Percentiles rank a stretch among this genome's conserved stretches.
Conservation (phyloP, 163 green algal genomes). For the Chlorella variabilis region DNA sequence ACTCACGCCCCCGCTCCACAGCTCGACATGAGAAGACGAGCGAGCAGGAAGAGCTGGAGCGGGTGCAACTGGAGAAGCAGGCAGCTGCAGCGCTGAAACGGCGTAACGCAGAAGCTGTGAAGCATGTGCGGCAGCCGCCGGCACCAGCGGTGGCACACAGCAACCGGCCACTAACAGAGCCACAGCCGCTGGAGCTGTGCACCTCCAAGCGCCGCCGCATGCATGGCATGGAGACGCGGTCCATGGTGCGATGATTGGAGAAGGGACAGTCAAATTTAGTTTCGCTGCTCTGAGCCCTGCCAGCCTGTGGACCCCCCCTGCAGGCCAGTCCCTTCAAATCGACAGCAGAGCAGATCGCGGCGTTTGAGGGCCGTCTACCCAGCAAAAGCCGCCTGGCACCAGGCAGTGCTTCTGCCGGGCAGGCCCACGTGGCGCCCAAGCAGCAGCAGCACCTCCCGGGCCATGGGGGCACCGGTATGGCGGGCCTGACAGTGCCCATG, state of each 20-base stretch:
- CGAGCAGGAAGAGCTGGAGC: conserved; percentile 53
- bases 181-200: conserved; percentile 27
- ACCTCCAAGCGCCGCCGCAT: conserved; percentile 52
- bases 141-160: conserved; percentile 17
- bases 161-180: conserved; percentile 47
- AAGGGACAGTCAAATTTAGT: not conserved
- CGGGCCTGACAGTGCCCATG: conserved; percentile 27
- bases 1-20: conserved; percentile 13
- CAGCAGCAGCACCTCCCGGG: not conserved
- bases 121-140: conserved; percentile 6
- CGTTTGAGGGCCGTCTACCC: conserved; percentile 29
- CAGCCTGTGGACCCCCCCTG: no score
- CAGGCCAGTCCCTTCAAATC: conserved; percentile 41
- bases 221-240: conserved; percentile 42
- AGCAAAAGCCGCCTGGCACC: conserved; percentile 24
- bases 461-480: not conserved
- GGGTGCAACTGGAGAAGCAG: conserved; percentile 26
- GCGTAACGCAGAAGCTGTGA: conserved; percentile 30
- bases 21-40: conserved; percentile 40
- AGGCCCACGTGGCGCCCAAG: not conserved
- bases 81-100: conserved; percentile 20
- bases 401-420: not conserved
- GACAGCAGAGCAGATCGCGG: conserved; percentile 41
- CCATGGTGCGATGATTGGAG: conserved; percentile 13
- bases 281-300: no score